phyloP scores from a whole-genome alignment of 2,329 filamentous ascomycete species.

The Chrysoporthe cubensis region DNA sequence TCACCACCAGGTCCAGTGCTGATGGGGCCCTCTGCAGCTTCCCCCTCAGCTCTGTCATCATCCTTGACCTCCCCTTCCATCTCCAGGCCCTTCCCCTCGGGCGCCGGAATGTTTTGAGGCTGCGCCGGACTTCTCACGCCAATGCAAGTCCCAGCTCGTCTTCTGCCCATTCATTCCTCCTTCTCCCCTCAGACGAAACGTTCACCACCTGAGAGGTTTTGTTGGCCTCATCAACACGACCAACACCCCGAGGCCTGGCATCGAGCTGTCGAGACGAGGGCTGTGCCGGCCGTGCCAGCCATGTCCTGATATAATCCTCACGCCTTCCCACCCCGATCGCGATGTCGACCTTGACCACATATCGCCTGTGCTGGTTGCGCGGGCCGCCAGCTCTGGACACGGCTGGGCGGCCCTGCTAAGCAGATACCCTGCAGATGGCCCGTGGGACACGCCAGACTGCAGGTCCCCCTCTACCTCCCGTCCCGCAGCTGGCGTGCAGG shows the following conservation, averaged over 20 bases:
- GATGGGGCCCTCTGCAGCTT: conserved; percentile 9
- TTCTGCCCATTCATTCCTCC: background rate
- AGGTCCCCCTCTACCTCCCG: background rate
- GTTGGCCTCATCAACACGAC: conserved; percentile 7
- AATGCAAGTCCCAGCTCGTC: background rate
- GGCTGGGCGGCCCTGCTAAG: background rate
- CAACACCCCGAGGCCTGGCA: background rate
- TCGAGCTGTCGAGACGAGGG: background rate
- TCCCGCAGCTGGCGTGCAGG: background rate
- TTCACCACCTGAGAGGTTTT: background rate
- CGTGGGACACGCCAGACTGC: background rate
- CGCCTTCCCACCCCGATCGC: background rate
- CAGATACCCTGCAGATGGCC: background rate
- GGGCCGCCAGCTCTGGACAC: background rate
- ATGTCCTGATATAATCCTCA: background rate
- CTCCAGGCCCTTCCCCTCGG: background rate
- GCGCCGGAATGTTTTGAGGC: background rate
- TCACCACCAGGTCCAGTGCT: background rate
- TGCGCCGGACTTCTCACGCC: background rate
- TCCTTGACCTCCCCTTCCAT: background rate
- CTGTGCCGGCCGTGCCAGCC: background rate
- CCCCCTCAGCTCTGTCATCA: conserved; percentile 8
- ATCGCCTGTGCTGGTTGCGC: background rate
- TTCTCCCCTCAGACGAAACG: background rate
- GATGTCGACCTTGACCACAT: background rate